phyloP scores from a whole-genome alignment of 2,329 filamentous ascomycete species.

The Thermoascus crustaceus region DNA sequence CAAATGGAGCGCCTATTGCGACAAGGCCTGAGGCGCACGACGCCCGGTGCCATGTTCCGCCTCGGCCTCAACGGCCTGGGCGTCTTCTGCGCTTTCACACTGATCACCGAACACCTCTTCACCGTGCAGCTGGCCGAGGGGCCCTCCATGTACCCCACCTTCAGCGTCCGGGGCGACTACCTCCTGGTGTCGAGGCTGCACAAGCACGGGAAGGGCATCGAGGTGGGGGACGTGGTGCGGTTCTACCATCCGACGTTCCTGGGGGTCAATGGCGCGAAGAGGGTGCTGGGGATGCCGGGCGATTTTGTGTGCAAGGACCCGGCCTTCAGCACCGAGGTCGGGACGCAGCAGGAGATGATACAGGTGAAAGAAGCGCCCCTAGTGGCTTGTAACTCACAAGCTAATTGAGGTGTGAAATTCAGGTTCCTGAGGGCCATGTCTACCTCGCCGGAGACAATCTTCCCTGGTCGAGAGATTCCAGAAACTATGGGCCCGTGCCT shows the following conservation, averaged over 20 bases:
- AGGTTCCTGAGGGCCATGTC: constrained; percentile 88
- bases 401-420: constrained; percentile 4
- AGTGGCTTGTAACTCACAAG: not conserved
- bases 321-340: constrained; percentile 25
- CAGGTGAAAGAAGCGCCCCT: constrained; percentile 36
- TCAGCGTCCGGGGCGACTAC: constrained; percentile 59
- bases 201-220: constrained; percentile 57
- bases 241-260: constrained; percentile 66
- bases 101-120: constrained; percentile 52
- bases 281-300: constrained; percentile 65
- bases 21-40: constrained; percentile 15
- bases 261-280: constrained; percentile 61
- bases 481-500: constrained; percentile 77
- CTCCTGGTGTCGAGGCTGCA: constrained; percentile 61
- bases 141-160: constrained; percentile 83
- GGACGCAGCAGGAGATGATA: constrained; percentile 33
- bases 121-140: constrained; percentile 55
- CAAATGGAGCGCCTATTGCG: constrained; percentile 25
- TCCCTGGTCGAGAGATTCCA: constrained; percentile 73
- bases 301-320: constrained; percentile 44
- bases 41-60: constrained; percentile 17
- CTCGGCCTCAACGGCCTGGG: constrained; percentile 24
- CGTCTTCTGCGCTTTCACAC: constrained; percentile 27
- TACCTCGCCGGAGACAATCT: constrained; percentile 88
- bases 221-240: constrained; percentile 76